Base-by-base conservation (phyloP, 306 rosid genomes). In the Vachellia pachyceras region DNA sequence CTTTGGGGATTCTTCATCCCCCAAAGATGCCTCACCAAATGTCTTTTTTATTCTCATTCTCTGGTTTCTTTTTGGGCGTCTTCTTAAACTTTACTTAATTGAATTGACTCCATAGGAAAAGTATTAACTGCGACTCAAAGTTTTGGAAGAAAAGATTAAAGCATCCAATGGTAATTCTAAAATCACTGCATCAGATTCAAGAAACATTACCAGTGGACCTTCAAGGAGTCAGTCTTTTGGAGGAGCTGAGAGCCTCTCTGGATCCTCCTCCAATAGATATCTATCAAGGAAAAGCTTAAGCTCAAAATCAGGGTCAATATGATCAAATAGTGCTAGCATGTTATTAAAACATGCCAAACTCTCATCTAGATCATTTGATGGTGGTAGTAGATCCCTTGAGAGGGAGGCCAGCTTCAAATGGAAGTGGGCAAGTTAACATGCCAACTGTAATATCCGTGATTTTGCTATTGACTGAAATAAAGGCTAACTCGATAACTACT, bases 181-280 rank as follows among this genome's bases (percentile, higher is more conserved):
- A 52, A 81, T 85, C 57, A 67, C 80, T 37, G 75, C 84, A 65
- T 74, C 87, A n/a, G 91, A 92, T 74, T 90, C 84, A 83, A 89
- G 90, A 83, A 90, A 85, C 87, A 61, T 58, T 50, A 85, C 84
- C 80, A 85, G 84, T 37, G 90, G 93, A 54, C 78, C 85, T 86
- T 90, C 97, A 37, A 89, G 98, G 82, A 93, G 98, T 41, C 98
- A 87, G 66, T 91, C 97, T 77, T 85, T 94, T 76, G 93, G 97
- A 63, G 98, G 97, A 82, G 88, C 91, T 50, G 94, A 94, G 79
- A 85, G 61, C 79, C 82, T 85, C 73, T 85, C 94, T 66, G 83
- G 82, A 83, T 49, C 79, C 90, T 87, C 97, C 29, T 85, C 88
- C 79, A 90, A 89, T 84, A 94, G 97, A 73, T 78, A 81, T 82